phyloP scores from a whole-genome alignment of 495 filamentous ascomycete genomes.

The Penicillium ochrochloron region DNA sequence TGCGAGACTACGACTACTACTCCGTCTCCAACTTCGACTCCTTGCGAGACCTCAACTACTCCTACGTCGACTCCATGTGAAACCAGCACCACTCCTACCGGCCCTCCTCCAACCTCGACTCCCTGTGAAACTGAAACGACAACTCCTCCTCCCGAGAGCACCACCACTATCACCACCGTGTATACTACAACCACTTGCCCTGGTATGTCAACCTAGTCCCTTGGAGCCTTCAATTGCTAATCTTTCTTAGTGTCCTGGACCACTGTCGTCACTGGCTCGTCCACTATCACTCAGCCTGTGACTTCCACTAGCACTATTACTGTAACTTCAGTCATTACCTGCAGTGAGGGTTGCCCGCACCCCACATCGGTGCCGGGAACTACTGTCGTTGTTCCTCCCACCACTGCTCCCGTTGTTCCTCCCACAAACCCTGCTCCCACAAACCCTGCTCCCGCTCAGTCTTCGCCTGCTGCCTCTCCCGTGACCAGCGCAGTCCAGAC shows the following conservation, averaged over 20 bases:
- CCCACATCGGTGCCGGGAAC: constrained; percentile 14
- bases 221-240: constrained; percentile 12
- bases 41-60: constrained; percentile 12
- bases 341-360: constrained; percentile 24
- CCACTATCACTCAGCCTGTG: constrained; percentile 33
- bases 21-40: not conserved
- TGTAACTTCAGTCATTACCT: constrained; percentile 31
- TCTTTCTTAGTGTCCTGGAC: constrained; percentile 26
- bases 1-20: constrained; percentile 2
- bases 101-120: constrained; percentile 1
- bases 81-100: not conserved
- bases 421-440: constrained; percentile 12
- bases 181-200: constrained; percentile 33
- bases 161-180: constrained; percentile 25
- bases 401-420: constrained; percentile 15
- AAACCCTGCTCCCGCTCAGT: constrained; percentile 13
- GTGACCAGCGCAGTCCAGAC: constrained; percentile 8
- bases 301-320: constrained; percentile 34
- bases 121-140: constrained; percentile 18
- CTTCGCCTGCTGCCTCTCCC: constrained; percentile 10
- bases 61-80: constrained; percentile 6
- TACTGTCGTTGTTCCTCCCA: constrained; percentile 6
- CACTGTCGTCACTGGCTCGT: constrained; percentile 32
- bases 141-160: constrained; percentile 15
- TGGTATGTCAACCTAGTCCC: constrained; percentile 18